phyloP scores from a whole-genome alignment of 345 rosid species.

The Syzygium aqueum region DNA sequence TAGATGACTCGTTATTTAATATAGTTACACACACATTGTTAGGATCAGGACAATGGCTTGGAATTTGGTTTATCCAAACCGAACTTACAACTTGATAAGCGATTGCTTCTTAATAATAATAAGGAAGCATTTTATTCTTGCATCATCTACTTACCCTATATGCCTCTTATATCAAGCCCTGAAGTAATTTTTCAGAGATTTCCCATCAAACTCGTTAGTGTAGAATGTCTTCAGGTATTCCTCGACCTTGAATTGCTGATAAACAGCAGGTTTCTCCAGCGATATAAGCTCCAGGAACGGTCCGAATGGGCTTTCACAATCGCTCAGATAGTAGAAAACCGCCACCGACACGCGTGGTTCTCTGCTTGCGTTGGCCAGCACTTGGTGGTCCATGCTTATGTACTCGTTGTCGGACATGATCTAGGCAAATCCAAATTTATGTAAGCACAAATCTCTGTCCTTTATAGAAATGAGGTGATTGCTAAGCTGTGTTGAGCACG shows the following conservation, averaged over 20 bases:
- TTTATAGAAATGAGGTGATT: neutral
- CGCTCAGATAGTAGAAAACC: slow-evolving; percentile 23
- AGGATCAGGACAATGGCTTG: neutral
- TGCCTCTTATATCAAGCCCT: slow-evolving; percentile 8
- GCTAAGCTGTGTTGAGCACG: neutral
- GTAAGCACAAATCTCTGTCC: neutral
- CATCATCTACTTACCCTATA: neutral
- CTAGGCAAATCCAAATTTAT: slow-evolving; percentile 6
- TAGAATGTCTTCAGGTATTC: slow-evolving; percentile 27
- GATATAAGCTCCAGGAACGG: slow-evolving; percentile 27
- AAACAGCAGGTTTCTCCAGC: slow-evolving; percentile 22
- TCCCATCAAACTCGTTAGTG: slow-evolving; percentile 30
- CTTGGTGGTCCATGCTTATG: slow-evolving; percentile 30
- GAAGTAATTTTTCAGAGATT: slow-evolving; percentile 20
- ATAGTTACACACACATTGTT: neutral
- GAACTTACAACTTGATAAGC: neutral
- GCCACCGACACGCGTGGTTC: slow-evolving; percentile 24
- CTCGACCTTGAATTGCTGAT: slow-evolving; percentile 7
- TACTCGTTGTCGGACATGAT: slow-evolving; percentile 40
- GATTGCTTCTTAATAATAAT: neutral
- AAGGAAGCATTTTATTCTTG: neutral
- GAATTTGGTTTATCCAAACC: neutral
- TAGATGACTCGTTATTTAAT: neutral
- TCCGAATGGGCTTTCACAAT: slow-evolving; percentile 14
- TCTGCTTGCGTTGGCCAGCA: slow-evolving; percentile 21